Evolutionary conservation across 2,329 filamentous ascomycete species (phyloP).

Genomic region (Fusarium albidum): DNA sequence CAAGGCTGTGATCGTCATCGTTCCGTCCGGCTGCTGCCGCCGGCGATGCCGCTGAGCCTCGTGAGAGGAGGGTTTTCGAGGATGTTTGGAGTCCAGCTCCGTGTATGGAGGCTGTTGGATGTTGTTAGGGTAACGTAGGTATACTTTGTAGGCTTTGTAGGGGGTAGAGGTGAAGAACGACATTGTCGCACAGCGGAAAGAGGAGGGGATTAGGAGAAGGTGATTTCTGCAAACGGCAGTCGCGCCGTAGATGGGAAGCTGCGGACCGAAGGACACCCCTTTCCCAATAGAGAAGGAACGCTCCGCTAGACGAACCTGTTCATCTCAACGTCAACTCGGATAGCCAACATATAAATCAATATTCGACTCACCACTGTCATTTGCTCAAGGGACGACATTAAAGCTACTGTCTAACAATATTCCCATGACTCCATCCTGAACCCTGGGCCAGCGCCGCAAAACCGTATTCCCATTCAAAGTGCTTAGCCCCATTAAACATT

Average conservation of each 20-base stretch:
- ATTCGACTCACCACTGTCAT: neutral
- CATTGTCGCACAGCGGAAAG: neutral
- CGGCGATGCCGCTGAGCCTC: slow-evolving; percentile 29
- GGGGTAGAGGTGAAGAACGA: neutral
- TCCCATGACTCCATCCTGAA: slow-evolving; percentile 12
- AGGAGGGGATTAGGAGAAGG: too few species aligned
- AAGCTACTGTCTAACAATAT: slow-evolving; percentile 19
- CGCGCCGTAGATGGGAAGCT: too few species aligned
- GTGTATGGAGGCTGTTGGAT: neutral
- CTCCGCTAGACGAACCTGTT: too few species aligned
- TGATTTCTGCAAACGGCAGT: too few species aligned
- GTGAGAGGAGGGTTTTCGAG: slow-evolving; percentile 41
- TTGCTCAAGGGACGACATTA: neutral
- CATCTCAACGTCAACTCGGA: neutral
- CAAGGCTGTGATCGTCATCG: slow-evolving; percentile 27
- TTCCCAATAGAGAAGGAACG: too few species aligned
- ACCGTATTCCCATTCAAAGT: slow-evolving; percentile 14
- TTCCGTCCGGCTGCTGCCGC: neutral
- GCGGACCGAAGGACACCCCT: too few species aligned
- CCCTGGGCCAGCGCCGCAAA: slow-evolving; percentile 17
- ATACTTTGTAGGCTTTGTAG: neutral
- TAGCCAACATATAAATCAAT: neutral
- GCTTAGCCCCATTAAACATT: slow-evolving; percentile 34
- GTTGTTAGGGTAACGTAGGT: slow-evolving; percentile 5
- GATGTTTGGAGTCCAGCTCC: slow-evolving; percentile 36